A percentile compares a stretch with the other conserved stretches of the same genome.
phyloP scores from a whole-genome alignment of 305 asterid genomes.

The Rubia peregrina region DNA sequence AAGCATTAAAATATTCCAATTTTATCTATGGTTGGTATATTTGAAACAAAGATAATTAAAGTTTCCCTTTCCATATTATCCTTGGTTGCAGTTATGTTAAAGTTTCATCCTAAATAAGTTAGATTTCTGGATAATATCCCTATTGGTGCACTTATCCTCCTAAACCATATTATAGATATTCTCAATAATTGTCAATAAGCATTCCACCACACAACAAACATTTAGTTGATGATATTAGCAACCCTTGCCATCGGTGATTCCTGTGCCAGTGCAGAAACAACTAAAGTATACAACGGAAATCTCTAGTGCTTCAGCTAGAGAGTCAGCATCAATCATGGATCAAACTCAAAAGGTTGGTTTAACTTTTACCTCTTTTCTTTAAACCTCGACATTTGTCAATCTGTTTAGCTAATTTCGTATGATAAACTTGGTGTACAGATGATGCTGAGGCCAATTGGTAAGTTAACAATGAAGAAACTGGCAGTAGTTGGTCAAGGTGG shows the following conservation, averaged over 20 bases:
- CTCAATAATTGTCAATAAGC: slow-evolving; percentile 10
- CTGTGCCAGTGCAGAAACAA: slow-evolving; percentile 94
- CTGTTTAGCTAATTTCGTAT: neutral
- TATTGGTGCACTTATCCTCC: neutral
- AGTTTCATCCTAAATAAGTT: too few species aligned
- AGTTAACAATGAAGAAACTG: slow-evolving; percentile 83
- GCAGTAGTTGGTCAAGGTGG: slow-evolving; percentile 90
- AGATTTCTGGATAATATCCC: too few species aligned
- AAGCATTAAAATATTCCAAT: too few species aligned
- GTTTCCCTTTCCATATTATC: too few species aligned
- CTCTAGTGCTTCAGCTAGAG: slow-evolving; percentile 68
- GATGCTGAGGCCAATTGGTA: slow-evolving; percentile 96
- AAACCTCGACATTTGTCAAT: neutral
- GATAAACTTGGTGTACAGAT: slow-evolving; percentile 41
- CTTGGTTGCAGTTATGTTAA: too few species aligned
- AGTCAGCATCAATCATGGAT: slow-evolving; percentile 65
- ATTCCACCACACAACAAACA: slow-evolving; percentile 62
- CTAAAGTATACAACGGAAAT: slow-evolving; percentile 92
- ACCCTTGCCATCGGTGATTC: slow-evolving; percentile 69
- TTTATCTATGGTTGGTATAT: neutral
- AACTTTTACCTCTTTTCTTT: slow-evolving; percentile 1
- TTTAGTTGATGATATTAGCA: slow-evolving; percentile 53
- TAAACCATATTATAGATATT: slow-evolving; percentile 5
- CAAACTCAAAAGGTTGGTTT: slow-evolving; percentile 73
- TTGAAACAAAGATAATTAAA: too few species aligned